Base-by-base conservation (phyloP, 2,329 filamentous ascomycete species). In the Cladobotryum mycophilum region DNA sequence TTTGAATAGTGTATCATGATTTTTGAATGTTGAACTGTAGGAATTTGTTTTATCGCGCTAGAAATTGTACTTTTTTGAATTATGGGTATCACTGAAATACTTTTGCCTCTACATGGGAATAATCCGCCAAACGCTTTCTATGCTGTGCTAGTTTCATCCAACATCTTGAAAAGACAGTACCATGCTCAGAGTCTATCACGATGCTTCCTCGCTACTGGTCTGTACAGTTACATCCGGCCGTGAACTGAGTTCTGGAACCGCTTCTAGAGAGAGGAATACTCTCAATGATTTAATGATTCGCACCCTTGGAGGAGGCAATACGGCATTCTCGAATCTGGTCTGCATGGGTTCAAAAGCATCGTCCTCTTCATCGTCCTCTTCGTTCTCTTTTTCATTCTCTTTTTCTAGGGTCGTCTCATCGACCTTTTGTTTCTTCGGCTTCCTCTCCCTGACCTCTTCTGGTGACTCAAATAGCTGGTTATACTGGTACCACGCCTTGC, bases 341-440 rank as follows among this genome's bases (percentile, higher is more conserved):
- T 75, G 72, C 72, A 80, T 79, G 11, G 71, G 65, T 64, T 85
- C 81, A 56, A 85, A 85, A 18, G 72, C 74, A 41, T 74, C 72
- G 2, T 70, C 69, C 8, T 70, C 53, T 8, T 53, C 56, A n/a
- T 55, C 47, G 6, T 51, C 56, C 6, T 56, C 61, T 49, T 75
- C 69, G 34, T 76, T 61, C 15, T 72, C 55, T 3, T 66, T 67
- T 3, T 18, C 47, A 41, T 61, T 56, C n/a, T 69, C 2, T 70
- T 69, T 40, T 11, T 56, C 61, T 49, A 80, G 59, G 53, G 74
- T 60, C 45, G 73, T 73, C 54, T 74, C 69, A 56, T 75, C 69
- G 20, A 76, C 60, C 14, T 71, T 52, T 2, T 65, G 67, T 40
- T 61, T 56, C 14, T 69, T 57, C 13, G 17, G 17, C n/a, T 47